Conservation (phyloP, 441 rosid genomes). For the Eutrema salsugineum region DNA sequence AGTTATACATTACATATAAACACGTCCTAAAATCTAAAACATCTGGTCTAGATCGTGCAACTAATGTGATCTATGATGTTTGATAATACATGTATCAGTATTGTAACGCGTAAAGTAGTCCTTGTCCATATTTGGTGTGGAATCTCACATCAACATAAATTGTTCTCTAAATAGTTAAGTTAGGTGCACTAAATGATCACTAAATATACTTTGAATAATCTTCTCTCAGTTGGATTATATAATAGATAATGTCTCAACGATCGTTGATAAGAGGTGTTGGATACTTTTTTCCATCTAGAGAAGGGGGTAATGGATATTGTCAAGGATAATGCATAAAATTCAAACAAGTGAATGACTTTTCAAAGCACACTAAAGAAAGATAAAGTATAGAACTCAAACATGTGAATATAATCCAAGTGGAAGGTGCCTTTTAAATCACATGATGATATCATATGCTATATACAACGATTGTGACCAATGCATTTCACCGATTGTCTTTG, state of each 20-base stretch:
- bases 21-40: not conserved
- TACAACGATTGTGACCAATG: slow-evolving; percentile 18
- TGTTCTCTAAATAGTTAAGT: not conserved
- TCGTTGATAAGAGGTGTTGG: slow-evolving; percentile 17
- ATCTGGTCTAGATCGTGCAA: not conserved
- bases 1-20: not conserved
- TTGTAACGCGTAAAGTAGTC: not conserved
- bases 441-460: slow-evolving; percentile 20
- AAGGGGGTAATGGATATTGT: slow-evolving; percentile 11
- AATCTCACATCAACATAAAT: not conserved
- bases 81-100: not conserved
- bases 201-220: not conserved
- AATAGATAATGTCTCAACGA: slow-evolving; percentile 24
- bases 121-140: not conserved
- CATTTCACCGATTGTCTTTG: slow-evolving; percentile 23
- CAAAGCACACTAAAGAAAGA: slow-evolving; percentile 9
- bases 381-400: slow-evolving; percentile 21
- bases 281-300: not conserved
- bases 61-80: not conserved
- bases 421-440: slow-evolving; percentile 24
- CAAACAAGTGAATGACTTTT: slow-evolving; percentile 16
- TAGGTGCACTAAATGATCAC: not conserved
- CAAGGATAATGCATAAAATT: slow-evolving; percentile 12
- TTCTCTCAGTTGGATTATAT: slow-evolving; percentile 4
- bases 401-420: slow-evolving; percentile 23